phyloP scores from a whole-genome alignment of 306 rosid genomes.

The Cicer bijugum region DNA sequence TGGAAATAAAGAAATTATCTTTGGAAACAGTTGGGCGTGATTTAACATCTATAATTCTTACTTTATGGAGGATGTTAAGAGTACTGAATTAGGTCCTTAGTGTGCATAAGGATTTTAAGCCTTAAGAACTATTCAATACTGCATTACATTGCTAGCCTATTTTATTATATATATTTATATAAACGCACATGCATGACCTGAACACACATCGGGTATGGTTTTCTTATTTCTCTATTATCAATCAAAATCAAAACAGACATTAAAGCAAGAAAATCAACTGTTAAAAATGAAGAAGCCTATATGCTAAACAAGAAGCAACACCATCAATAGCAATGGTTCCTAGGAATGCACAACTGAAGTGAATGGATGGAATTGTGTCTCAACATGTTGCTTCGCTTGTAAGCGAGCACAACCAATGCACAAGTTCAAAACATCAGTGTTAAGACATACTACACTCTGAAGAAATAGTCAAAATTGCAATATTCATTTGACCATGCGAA shows the following conservation, averaged over 20 bases:
- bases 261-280: too few relatives aligned
- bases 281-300: neutral
- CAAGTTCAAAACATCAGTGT: neutral
- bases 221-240: neutral
- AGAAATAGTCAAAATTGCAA: neutral
- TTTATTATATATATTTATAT: neutral
- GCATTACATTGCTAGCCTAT: neutral
- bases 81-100: too few relatives aligned
- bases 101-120: neutral
- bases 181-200: neutral
- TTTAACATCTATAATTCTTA: too few relatives aligned
- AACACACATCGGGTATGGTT: neutral
- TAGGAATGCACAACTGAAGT: neutral
- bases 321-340: constrained; percentile 10
- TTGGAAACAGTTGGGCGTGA: too few relatives aligned
- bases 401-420: neutral
- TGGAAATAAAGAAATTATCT: too few relatives aligned
- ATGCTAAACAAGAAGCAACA: constrained; percentile 3
- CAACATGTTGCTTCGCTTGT: neutral
- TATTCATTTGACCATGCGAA: neutral
- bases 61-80: too few relatives aligned
- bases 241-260: neutral
- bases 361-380: neutral
- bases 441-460: neutral
- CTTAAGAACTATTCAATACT: neutral